Conservation (phyloP, 2,329 filamentous ascomycete genomes). For the Colletotrichum ledebouriae region DNA sequence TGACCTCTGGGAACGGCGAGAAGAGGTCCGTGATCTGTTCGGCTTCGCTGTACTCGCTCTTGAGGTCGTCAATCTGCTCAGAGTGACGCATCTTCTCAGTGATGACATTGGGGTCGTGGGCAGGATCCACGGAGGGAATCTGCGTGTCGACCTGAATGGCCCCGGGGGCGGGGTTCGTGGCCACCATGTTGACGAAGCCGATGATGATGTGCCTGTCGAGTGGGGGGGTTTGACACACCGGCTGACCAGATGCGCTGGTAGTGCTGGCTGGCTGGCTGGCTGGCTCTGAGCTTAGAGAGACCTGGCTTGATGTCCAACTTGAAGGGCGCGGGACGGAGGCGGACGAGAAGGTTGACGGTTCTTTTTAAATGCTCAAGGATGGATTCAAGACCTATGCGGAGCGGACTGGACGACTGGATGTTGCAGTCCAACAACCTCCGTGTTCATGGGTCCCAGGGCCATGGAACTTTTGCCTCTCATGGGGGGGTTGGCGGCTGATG, state of each 20-base stretch:
- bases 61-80: slow-evolving; percentile 37
- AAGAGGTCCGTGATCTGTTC: slow-evolving; percentile 54
- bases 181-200: slow-evolving; percentile 14
- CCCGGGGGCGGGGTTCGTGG: slow-evolving; percentile 24
- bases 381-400: not conserved
- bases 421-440: slow-evolving; percentile 2
- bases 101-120: slow-evolving; percentile 25
- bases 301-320: slow-evolving; percentile 22
- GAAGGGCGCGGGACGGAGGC: not conserved
- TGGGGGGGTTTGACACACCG: not conserved
- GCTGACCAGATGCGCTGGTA: slow-evolving; percentile 19
- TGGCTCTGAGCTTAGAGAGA: slow-evolving; percentile 26
- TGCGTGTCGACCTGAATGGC: slow-evolving; percentile 35
- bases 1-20: slow-evolving; percentile 56
- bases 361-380: slow-evolving; percentile 7
- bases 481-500: slow-evolving; percentile 21
- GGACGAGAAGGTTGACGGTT: not conserved
- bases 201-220: slow-evolving; percentile 18
- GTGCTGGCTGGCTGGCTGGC: slow-evolving; percentile 15
- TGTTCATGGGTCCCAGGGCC: slow-evolving; percentile 9
- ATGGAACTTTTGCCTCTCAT: slow-evolving; percentile 36
- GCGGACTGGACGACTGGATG: too few species aligned
- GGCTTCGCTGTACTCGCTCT: slow-evolving; percentile 44
- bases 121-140: slow-evolving; percentile 28
- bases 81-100: slow-evolving; percentile 32